phyloP scores from a whole-genome alignment of 345 rosid genomes.

The Balakata baccata region DNA sequence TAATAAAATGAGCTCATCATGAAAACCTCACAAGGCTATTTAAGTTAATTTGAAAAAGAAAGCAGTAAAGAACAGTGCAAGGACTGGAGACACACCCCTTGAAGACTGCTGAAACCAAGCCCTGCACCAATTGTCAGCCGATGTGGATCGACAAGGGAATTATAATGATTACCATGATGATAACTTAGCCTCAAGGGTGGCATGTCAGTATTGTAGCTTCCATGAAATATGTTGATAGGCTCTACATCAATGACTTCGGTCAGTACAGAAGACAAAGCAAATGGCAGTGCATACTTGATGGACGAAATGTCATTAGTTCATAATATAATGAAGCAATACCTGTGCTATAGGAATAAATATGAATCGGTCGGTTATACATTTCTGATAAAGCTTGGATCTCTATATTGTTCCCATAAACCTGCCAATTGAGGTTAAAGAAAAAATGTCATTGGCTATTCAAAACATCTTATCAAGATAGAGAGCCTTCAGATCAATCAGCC shows the following conservation, averaged over 20 bases:
- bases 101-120: conserved; percentile 88
- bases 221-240: conserved; percentile 93
- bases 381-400: conserved; percentile 97
- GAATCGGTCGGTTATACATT: conserved; percentile 97
- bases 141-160: conserved; percentile 91
- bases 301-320: background rate
- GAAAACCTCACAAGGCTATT: background rate
- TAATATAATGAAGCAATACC: conserved; percentile 40
- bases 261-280: conserved; percentile 10
- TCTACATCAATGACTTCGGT: conserved; percentile 40
- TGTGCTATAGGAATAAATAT: conserved; percentile 84
- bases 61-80: background rate
- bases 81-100: conserved; percentile 57
- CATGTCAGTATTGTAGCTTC: conserved; percentile 76
- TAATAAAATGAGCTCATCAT: background rate
- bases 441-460: background rate
- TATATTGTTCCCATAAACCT: conserved; percentile 97
- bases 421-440: conserved; percentile 19
- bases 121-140: conserved; percentile 90
- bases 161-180: conserved; percentile 97
- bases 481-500: background rate
- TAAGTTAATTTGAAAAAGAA: background rate
- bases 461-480: background rate
- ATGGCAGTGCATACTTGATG: background rate
- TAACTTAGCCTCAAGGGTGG: conserved; percentile 91